A percentile compares a stretch with the other conserved stretches of the same genome.
Evolutionary conservation across 257 asterid genomes (phyloP).

Genomic region (Jaltomata sinuosa): DNA sequence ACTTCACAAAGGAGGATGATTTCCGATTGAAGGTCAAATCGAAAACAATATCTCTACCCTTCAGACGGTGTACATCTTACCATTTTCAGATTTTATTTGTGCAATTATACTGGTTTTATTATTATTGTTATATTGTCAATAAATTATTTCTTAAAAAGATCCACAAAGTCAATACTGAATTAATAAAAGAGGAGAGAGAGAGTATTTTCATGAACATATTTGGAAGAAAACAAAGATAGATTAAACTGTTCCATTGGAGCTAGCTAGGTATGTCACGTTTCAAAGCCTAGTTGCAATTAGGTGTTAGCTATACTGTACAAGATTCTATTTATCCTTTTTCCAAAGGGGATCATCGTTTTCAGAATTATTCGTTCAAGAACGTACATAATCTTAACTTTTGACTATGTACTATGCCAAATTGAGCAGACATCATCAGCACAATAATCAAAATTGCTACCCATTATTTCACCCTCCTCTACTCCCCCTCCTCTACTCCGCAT

Average conservation of each 20-base stretch:
- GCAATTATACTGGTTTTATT: no score
- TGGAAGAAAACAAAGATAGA: background rate
- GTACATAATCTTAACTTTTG: background rate
- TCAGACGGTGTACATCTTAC: no score
- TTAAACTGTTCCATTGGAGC: background rate
- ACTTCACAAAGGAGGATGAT: no score
- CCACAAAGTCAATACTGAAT: no score
- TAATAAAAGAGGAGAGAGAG: no score
- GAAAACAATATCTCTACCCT: no score
- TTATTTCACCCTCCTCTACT: background rate
- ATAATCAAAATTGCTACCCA: background rate
- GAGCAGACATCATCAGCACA: background rate
- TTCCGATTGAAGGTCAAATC: no score
- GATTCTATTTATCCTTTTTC: background rate
- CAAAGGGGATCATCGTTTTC: background rate
- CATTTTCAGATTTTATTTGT: no score
- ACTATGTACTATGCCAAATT: background rate
- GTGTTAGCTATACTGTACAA: background rate
- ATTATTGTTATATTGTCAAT: no score
- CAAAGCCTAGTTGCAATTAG: background rate
- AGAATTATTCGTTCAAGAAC: background rate
- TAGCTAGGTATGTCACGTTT: background rate
- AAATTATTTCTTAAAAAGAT: no score
- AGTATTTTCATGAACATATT: background rate
- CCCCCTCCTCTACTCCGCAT: background rate